phyloP scores from a whole-genome alignment of 1,284 basidiomycete genomes.

The Tranzscheliella williamsii region DNA sequence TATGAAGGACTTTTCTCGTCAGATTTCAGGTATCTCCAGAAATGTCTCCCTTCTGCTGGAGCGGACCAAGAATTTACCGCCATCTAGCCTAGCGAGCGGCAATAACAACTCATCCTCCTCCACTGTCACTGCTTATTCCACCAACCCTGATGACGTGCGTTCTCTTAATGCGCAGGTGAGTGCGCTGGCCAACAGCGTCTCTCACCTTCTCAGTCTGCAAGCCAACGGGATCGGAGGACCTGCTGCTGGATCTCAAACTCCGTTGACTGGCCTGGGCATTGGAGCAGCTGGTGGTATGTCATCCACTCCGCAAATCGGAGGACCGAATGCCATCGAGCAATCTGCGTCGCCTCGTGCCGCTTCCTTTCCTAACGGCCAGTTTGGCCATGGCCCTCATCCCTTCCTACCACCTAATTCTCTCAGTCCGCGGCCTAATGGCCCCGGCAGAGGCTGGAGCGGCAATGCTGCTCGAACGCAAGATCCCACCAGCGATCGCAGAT shows the following conservation, averaged over 20 bases:
- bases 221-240: conserved; percentile 11
- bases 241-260: background rate
- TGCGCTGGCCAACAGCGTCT: conserved; percentile 42
- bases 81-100: conserved; percentile 18
- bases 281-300: conserved; percentile 9
- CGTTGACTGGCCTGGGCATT: conserved; percentile 28
- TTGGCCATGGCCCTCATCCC: conserved; percentile 4
- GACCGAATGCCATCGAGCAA: conserved; percentile 14
- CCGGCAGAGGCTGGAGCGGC: conserved; percentile 20
- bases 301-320: conserved; percentile 29
- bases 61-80: conserved; percentile 59
- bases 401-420: conserved; percentile 6
- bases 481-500: conserved; percentile 11
- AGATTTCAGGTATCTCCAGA: conserved; percentile 73
- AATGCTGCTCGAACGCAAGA: conserved; percentile 11
- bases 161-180: conserved; percentile 44
- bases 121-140: conserved; percentile 1
- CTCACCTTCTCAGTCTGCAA: conserved; percentile 41
- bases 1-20: conserved; percentile 73
- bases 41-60: conserved; percentile 78
- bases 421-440: conserved; percentile 32
- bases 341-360: conserved; percentile 31
- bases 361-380: conserved; percentile 7
- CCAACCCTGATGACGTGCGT: conserved; percentile 37
- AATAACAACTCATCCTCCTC: conserved; percentile 5